These are phyloP conservation scores for Clonostachys rosea DNA, from an alignment of 2,329 filamentous ascomycete genomes.

Conservation along the genomic window DNA sequence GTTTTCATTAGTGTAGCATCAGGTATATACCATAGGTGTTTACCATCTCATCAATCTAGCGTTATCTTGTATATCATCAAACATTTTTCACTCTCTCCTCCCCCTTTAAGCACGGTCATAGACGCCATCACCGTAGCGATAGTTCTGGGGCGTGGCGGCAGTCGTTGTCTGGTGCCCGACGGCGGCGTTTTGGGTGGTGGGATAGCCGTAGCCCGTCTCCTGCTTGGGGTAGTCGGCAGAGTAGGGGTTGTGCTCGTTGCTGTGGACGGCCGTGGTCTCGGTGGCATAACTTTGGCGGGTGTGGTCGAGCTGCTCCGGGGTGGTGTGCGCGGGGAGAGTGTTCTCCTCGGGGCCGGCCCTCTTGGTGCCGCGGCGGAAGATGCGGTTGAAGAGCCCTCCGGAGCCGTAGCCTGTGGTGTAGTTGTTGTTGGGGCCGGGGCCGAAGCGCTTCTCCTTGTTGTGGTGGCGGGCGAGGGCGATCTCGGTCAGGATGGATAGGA, in stretches of 20 bases:
- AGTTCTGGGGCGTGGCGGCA: constrained; percentile 10
- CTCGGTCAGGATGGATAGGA: constrained; percentile 69
- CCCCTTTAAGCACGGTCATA: constrained; percentile 18
- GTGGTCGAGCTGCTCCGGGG: constrained; percentile 29
- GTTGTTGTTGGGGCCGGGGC: constrained; percentile 39
- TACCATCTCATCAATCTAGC: too few relatives aligned
- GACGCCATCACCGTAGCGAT: constrained; percentile 30
- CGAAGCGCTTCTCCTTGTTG: constrained; percentile 69
- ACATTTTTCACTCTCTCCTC: not conserved
- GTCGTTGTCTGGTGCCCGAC: not conserved
- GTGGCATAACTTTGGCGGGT: constrained; percentile 34
- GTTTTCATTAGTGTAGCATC: too few relatives aligned
- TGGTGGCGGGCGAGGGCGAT: constrained; percentile 64
- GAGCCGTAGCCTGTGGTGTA: constrained; percentile 55
- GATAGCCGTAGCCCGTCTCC: constrained; percentile 6
- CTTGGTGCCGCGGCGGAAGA: constrained; percentile 19
- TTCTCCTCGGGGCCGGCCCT: constrained; percentile 18
- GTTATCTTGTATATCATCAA: too few relatives aligned
- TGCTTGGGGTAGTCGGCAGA: not conserved
- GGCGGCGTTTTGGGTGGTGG: not conserved
- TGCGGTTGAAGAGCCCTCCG: constrained; percentile 13
- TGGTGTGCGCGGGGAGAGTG: constrained; percentile 31
- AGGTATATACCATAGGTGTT: too few relatives aligned
- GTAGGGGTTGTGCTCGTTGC: constrained; percentile 10
- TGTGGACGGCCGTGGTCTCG: constrained; percentile 20